Conservation (phyloP, 2,329 filamentous ascomycete species). For the Thelonectria blattea region DNA sequence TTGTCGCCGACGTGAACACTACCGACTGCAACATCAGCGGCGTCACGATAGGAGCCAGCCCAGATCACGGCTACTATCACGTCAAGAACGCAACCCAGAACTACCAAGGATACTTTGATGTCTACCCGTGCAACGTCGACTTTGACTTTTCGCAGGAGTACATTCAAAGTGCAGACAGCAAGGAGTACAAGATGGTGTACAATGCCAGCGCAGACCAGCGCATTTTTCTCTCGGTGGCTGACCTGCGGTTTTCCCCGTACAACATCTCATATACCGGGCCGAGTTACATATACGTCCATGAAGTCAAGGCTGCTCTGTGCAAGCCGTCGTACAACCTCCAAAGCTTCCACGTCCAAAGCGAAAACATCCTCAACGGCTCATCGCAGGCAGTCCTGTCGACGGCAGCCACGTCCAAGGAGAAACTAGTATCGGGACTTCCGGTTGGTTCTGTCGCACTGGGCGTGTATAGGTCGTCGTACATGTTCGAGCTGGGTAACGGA, state of each 20-base stretch:
- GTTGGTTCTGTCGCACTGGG: slow-evolving; percentile 24
- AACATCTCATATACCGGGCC: slow-evolving; percentile 17
- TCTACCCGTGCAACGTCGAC: slow-evolving; percentile 37
- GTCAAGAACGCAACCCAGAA: slow-evolving; percentile 36
- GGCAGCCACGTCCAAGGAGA: background rate
- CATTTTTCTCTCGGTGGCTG: slow-evolving; percentile 28
- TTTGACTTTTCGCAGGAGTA: slow-evolving; percentile 31
- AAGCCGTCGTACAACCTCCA: slow-evolving; percentile 30
- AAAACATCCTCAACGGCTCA: slow-evolving; percentile 21
- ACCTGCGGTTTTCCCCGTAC: slow-evolving; percentile 27
- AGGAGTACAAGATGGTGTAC: slow-evolving; percentile 20
- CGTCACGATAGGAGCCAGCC: slow-evolving; percentile 32
- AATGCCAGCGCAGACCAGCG: slow-evolving; percentile 34
- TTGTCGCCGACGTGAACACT: slow-evolving; percentile 33
- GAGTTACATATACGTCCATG: slow-evolving; percentile 26
- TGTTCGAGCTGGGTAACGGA: slow-evolving; percentile 27
- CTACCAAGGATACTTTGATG: slow-evolving; percentile 32
- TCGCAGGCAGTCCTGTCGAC: slow-evolving; percentile 13
- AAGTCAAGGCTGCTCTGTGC: slow-evolving; percentile 30
- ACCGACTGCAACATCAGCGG: slow-evolving; percentile 35
- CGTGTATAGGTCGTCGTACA: slow-evolving; percentile 15
- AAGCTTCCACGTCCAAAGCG: slow-evolving; percentile 18
- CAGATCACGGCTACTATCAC: slow-evolving; percentile 35
- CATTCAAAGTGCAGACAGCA: slow-evolving; percentile 12
- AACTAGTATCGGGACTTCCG: slow-evolving; percentile 20